These are phyloP conservation scores for Myriosclerotinia duriaeana DNA, from an alignment of 2,329 filamentous ascomycete species.

Conservation along the genomic window DNA sequence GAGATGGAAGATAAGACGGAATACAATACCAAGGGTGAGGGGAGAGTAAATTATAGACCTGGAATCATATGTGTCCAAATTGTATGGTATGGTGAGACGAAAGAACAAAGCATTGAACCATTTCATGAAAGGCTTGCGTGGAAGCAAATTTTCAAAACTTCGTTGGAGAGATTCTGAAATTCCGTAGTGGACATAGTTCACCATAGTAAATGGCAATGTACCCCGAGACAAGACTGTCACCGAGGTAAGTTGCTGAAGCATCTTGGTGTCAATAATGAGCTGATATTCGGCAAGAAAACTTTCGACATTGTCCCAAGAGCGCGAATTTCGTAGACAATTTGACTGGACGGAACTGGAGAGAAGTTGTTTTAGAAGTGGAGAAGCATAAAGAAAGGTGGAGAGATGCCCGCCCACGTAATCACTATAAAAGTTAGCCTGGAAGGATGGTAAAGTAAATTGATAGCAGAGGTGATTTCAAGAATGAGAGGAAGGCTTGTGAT, in stretches of 20 bases:
- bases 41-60: constrained; percentile 17
- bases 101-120: constrained; percentile 29
- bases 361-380: constrained; percentile 21
- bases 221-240: background rate
- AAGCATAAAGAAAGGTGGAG: constrained; percentile 24
- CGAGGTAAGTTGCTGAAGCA: constrained; percentile 22
- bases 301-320: constrained; percentile 5
- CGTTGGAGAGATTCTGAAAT: background rate
- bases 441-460: background rate
- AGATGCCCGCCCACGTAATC: constrained; percentile 27
- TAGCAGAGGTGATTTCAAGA: background rate
- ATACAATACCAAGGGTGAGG: constrained; percentile 23
- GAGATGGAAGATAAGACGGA: constrained; percentile 25
- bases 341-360: constrained; percentile 10
- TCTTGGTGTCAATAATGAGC: constrained; percentile 20
- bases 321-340: constrained; percentile 25
- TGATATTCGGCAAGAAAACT: constrained; percentile 28
- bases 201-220: background rate
- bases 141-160: constrained; percentile 13
- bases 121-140: constrained; percentile 21
- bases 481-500: background rate
- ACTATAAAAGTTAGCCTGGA: background rate
- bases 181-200: background rate
- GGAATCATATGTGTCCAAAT: background rate
- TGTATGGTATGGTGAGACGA: constrained; percentile 23